These are phyloP conservation scores for Coniochaeta ligniaria DNA, from an alignment of 2,329 filamentous ascomycete species.

Conservation along the genomic window DNA sequence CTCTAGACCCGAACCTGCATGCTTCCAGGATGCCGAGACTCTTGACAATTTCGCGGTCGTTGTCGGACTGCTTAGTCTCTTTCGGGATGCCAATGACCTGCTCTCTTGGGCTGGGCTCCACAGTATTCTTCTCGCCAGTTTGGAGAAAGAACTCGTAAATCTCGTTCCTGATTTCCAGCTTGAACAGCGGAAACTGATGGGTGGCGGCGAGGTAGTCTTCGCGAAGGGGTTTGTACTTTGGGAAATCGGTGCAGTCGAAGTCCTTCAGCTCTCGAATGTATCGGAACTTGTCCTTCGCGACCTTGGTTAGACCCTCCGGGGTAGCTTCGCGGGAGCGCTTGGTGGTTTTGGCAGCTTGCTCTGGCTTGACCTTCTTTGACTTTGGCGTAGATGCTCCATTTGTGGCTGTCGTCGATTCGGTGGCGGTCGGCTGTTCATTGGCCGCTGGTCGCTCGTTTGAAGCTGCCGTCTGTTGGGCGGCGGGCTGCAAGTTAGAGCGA, in stretches of 20 bases:
- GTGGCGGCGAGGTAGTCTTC: not conserved
- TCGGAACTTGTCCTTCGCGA: not conserved
- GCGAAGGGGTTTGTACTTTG: not conserved
- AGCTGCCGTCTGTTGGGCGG: no score
- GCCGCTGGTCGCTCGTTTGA: no score
- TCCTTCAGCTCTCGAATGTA: not conserved
- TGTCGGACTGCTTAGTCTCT: not conserved
- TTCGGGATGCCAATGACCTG: not conserved
- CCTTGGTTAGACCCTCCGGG: not conserved
- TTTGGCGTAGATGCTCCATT: not conserved
- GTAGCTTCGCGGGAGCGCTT: not conserved
- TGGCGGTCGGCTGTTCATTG: not conserved
- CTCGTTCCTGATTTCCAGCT: not conserved
- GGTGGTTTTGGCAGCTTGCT: not conserved
- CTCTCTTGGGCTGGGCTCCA: not conserved
- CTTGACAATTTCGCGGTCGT: not conserved
- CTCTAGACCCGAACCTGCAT: not conserved
- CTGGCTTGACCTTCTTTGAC: not conserved
- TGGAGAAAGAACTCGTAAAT: not conserved
- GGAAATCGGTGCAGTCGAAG: not conserved
- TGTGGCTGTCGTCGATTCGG: not conserved
- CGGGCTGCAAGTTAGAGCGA: no score
- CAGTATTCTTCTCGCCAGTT: not conserved
- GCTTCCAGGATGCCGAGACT: not conserved
- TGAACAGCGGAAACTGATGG: not conserved